These are phyloP conservation scores for Daldinia concentrica DNA, from an alignment of 495 filamentous ascomycete genomes.

Conservation along the genomic window DNA sequence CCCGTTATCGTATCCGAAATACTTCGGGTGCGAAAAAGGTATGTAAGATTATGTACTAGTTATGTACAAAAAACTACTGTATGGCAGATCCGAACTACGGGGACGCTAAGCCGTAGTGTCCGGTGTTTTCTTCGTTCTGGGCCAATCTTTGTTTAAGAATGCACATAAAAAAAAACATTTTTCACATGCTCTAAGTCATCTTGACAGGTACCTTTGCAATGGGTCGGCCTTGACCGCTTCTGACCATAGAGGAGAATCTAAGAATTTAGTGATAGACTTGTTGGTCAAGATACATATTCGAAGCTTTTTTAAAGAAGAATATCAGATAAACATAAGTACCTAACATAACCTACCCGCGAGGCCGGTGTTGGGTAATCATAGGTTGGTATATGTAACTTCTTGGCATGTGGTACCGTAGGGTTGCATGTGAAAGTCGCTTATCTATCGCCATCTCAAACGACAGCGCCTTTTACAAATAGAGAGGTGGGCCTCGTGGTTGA, in stretches of 20 bases:
- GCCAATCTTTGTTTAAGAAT: background rate
- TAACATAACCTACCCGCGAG: no score
- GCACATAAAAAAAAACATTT: background rate
- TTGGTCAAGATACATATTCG: background rate
- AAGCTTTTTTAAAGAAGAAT: no score
- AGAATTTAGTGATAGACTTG: background rate
- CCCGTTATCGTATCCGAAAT: no score
- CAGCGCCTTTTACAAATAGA: constrained; percentile 13
- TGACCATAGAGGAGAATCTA: background rate
- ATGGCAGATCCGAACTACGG: background rate
- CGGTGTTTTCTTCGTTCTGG: background rate
- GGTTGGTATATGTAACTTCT: background rate
- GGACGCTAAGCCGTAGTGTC: background rate
- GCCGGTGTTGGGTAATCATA: background rate
- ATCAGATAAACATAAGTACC: no score
- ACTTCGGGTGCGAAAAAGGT: no score
- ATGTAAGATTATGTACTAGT: background rate
- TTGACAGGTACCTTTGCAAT: background rate
- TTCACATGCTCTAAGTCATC: constrained; percentile 1
- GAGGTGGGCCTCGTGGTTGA: constrained; percentile 25
- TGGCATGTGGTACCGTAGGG: constrained; percentile 11
- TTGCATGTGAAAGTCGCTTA: constrained; percentile 42
- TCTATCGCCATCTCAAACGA: constrained; percentile 12
- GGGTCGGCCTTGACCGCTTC: background rate
- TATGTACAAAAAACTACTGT: background rate